Conservation (phyloP, 768 basidiomycete species). For the Xerocomellus intermedius region DNA sequence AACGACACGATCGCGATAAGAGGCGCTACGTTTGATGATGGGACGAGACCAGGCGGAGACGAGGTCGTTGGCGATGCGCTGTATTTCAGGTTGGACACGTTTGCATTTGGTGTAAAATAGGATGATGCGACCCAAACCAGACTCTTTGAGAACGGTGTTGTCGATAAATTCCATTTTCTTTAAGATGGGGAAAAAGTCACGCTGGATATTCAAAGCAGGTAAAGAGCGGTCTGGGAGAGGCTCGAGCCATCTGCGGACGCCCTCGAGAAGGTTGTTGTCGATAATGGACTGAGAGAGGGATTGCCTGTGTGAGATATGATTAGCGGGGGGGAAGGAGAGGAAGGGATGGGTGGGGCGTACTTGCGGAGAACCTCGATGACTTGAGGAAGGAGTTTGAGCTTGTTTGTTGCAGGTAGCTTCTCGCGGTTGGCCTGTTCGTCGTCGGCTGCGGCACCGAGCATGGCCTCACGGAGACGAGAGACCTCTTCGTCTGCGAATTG, state of each 20-base stretch:
- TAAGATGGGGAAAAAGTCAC: conserved; percentile 81
- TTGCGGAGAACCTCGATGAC: conserved; percentile 93
- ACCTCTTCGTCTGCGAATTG: conserved; percentile 89
- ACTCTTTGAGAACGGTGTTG: conserved; percentile 85
- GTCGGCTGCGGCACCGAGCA: conserved; percentile 83
- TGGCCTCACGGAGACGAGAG: conserved; percentile 79
- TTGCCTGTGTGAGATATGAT: conserved; percentile 46
- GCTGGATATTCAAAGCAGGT: conserved; percentile 94
- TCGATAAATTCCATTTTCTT: conserved; percentile 93
- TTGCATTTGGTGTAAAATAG: conserved; percentile 97
- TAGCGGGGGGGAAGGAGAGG: background rate
- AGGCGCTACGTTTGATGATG: conserved; percentile 86
- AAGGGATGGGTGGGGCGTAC: conserved; percentile 41
- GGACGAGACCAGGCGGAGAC: conserved; percentile 87
- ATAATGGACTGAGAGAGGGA: conserved; percentile 89
- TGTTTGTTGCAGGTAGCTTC: conserved; percentile 78
- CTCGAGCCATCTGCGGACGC: conserved; percentile 88
- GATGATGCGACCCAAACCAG: conserved; percentile 82
- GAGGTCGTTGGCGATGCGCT: conserved; percentile 79
- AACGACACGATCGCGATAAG: conserved; percentile 72
- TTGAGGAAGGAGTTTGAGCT: conserved; percentile 80
- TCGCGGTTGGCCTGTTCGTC: conserved; percentile 79
- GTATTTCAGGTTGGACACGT: conserved; percentile 78
- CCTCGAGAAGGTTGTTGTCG: conserved; percentile 92
- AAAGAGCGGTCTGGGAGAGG: conserved; percentile 91